A percentile compares a stretch with the other conserved stretches of the same genome.
Evolutionary conservation across 169 alveolate genomes (phyloP).

Genomic region (Plasmodium fragile): DNA sequence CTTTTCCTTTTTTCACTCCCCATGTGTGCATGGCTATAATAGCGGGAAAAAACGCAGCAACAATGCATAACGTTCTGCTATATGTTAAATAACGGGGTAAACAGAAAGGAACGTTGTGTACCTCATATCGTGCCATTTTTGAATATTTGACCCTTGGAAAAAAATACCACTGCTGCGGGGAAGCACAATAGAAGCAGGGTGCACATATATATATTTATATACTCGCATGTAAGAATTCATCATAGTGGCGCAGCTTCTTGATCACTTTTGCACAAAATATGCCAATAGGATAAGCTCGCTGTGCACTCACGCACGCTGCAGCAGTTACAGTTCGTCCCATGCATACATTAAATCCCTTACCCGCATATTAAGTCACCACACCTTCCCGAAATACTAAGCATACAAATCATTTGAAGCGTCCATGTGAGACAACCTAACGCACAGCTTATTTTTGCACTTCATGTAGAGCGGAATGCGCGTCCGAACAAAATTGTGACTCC

Average conservation of each 20-base stretch:
- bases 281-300: background rate
- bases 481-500: conserved; percentile 30
- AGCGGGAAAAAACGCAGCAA: background rate
- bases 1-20: background rate
- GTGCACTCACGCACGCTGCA: background rate
- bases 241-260: background rate
- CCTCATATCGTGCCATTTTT: background rate
- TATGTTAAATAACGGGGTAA: background rate
- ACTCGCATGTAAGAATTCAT: background rate
- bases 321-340: background rate
- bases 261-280: background rate
- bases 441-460: conserved; percentile 71
- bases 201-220: background rate
- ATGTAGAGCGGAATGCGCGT: conserved; percentile 38
- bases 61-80: background rate
- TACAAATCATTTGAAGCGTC: conserved; percentile 56
- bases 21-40: background rate
- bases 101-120: background rate
- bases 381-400: conserved; percentile 1
- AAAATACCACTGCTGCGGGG: conserved; percentile 4
- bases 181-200: background rate
- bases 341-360: background rate
- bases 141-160: background rate
- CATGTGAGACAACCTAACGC: conserved; percentile 69
- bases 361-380: background rate